phyloP scores from a whole-genome alignment of 257 asterid genomes.

The Nicotiana tomentosiformis region DNA sequence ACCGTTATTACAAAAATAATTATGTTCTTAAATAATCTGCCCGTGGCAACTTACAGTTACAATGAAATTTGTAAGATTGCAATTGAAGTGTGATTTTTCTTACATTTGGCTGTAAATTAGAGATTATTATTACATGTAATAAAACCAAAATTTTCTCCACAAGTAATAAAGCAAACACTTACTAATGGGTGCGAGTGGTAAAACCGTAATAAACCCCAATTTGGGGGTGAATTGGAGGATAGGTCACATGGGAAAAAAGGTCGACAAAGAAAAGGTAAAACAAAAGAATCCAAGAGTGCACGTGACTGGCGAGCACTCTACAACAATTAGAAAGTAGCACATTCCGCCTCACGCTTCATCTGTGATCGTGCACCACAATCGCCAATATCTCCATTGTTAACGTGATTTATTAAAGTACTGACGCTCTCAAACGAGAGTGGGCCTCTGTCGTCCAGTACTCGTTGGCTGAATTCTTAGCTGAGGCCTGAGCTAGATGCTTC shows the following conservation, averaged over 20 bases:
- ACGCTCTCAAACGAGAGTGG: background rate
- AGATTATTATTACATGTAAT: background rate
- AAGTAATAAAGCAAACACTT: background rate
- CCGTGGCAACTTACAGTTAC: no score
- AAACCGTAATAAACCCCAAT: background rate
- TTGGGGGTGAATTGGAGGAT: background rate
- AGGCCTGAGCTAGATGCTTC: background rate
- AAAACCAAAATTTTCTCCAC: background rate
- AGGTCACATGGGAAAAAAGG: background rate
- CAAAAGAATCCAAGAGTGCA: conserved; percentile 16
- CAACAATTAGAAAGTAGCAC: background rate
- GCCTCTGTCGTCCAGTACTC: background rate
- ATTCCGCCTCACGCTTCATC: background rate
- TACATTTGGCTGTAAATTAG: background rate
- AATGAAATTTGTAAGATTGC: background rate
- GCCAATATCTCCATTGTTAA: background rate
- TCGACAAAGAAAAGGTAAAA: background rate
- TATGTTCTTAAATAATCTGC: background rate
- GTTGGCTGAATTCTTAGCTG: background rate
- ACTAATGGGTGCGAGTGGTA: background rate
- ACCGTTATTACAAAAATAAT: background rate
- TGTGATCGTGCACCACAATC: background rate
- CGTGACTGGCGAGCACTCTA: conserved; percentile 3
- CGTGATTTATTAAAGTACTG: background rate
- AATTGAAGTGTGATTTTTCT: background rate